These are phyloP conservation scores for Syzygium grande DNA, from an alignment of 345 rosid genomes.

Conservation along the genomic window DNA sequence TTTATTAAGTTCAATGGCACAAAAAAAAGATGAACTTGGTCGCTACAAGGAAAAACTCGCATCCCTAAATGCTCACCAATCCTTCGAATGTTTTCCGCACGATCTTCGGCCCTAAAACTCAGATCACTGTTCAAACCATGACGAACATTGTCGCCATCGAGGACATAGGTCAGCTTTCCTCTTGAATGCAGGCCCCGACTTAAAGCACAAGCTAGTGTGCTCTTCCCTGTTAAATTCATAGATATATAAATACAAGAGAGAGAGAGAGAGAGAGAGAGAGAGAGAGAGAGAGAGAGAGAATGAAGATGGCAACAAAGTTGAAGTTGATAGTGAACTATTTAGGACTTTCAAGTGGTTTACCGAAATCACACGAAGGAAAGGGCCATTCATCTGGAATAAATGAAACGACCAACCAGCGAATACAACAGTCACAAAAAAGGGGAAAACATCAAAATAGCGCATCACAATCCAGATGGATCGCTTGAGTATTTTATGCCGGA, in stretches of 20 bases:
- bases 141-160: slow-evolving; percentile 77
- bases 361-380: not conserved
- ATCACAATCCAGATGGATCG: not conserved
- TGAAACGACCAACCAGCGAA: not conserved
- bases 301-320: not conserved
- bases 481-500: not conserved
- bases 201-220: slow-evolving; percentile 78
- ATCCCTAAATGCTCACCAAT: slow-evolving; percentile 30
- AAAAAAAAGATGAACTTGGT: not conserved
- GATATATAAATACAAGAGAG: not conserved
- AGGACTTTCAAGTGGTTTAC: not conserved
- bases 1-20: not conserved
- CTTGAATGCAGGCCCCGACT: slow-evolving; percentile 42
- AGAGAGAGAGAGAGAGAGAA: not conserved
- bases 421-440: not conserved
- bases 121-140: slow-evolving; percentile 76
- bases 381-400: not conserved
- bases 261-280: not conserved
- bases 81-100: slow-evolving; percentile 67
- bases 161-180: slow-evolving; percentile 68
- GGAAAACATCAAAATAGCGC: not conserved
- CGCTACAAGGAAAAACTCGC: not conserved
- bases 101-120: slow-evolving; percentile 60
- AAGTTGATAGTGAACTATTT: not conserved
- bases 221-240: slow-evolving; percentile 41